phyloP scores from a whole-genome alignment of 306 rosid genomes.

The Sesbania bispinosa region DNA sequence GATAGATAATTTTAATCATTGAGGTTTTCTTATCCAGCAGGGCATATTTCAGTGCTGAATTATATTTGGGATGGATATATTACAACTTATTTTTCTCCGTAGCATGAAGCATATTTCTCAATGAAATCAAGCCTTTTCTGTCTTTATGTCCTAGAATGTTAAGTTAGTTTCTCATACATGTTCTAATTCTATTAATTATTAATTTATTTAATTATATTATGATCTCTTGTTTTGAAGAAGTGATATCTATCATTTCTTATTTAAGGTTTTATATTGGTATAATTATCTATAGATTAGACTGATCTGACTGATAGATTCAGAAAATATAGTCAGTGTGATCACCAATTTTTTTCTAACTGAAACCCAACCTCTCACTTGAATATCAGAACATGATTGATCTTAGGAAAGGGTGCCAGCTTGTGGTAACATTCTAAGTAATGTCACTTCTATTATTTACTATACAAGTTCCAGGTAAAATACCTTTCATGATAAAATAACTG shows the following conservation, averaged over 20 bases:
- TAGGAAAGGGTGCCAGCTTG: background rate
- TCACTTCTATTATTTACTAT: background rate
- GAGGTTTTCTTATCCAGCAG: background rate
- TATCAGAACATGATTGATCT: constrained; percentile 1
- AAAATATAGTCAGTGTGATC: background rate
- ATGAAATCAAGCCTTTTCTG: background rate
- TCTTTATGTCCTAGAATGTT: background rate
- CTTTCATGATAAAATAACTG: background rate
- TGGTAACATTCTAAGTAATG: background rate
- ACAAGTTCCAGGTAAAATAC: background rate
- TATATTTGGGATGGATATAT: constrained; percentile 12
- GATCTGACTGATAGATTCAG: background rate
- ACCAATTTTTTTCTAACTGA: background rate
- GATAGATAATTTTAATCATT: background rate
- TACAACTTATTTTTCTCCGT: background rate
- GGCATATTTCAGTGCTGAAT: constrained; percentile 5
- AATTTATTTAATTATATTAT: background rate
- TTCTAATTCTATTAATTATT: background rate
- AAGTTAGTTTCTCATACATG: background rate
- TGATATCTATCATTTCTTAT: background rate
- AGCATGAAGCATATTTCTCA: background rate
- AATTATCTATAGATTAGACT: constrained; percentile 7
- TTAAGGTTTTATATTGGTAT: background rate
- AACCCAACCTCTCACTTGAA: constrained; percentile 2
- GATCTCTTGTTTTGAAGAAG: background rate